Percentiles rank a stretch among this genome's conserved stretches.
These are phyloP conservation scores for Rosa rugosa DNA, from an alignment of 306 rosid genomes.

Conservation along the genomic window DNA sequence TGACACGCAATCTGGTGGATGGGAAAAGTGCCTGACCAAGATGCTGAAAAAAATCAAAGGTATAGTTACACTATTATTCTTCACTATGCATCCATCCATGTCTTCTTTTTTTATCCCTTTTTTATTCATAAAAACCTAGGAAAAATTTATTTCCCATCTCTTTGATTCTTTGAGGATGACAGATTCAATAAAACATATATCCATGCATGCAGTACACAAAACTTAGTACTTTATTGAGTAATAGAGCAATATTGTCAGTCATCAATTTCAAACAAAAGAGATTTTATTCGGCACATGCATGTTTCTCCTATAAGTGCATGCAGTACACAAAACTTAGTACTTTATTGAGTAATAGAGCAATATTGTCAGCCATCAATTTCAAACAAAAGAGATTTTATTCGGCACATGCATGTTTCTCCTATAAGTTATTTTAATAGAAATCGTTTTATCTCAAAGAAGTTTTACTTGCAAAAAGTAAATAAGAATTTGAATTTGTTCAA, in stretches of 20 bases:
- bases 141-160: background rate
- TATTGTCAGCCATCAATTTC: background rate
- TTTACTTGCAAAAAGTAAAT: background rate
- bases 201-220: background rate
- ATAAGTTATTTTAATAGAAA: background rate
- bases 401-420: background rate
- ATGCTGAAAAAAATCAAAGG: conserved; percentile 22
- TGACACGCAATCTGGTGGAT: conserved; percentile 16
- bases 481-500: background rate
- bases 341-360: background rate
- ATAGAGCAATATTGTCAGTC: background rate
- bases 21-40: conserved; percentile 21
- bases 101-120: background rate
- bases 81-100: background rate
- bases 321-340: background rate
- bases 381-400: background rate
- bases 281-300: background rate
- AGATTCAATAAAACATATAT: background rate
- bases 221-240: background rate
- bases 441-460: background rate
- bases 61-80: background rate
- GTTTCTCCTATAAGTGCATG: background rate
- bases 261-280: background rate
- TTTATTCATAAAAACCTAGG: background rate
- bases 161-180: background rate